These are phyloP conservation scores for Penicillium nordicum DNA, from an alignment of 2,329 filamentous ascomycete genomes.

Conservation along the genomic window DNA sequence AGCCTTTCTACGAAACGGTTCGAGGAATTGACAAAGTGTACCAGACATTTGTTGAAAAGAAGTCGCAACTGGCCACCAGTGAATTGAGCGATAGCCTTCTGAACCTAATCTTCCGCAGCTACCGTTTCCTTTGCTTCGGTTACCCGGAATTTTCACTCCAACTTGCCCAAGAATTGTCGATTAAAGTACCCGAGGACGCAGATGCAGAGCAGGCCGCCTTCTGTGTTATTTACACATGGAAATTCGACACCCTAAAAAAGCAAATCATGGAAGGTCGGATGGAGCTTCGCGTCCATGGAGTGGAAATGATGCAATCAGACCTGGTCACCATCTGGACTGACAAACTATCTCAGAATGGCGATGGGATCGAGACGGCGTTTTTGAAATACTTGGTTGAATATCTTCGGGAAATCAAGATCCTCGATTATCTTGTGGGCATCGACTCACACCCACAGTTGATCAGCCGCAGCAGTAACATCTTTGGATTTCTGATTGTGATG, in stretches of 20 bases:
- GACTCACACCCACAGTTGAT: constrained; percentile 92
- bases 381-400: constrained; percentile 67
- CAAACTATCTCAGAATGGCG: constrained; percentile 49
- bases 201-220: constrained; percentile 27
- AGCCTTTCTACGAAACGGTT: constrained; percentile 29
- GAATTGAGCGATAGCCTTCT: constrained; percentile 42
- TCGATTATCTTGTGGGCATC: constrained; percentile 83
- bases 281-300: constrained; percentile 79
- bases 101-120: constrained; percentile 30
- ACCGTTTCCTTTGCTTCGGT: constrained; percentile 30
- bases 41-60: constrained; percentile 41
- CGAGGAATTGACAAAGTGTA: constrained; percentile 36
- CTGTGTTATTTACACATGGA: constrained; percentile 57
- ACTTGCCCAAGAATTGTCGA: constrained; percentile 36
- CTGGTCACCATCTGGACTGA: constrained; percentile 65
- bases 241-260: constrained; percentile 64
- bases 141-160: constrained; percentile 32
- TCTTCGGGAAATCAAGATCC: constrained; percentile 65
- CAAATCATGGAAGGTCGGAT: constrained; percentile 82
- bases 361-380: constrained; percentile 45
- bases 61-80: constrained; percentile 41
- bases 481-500: constrained; percentile 82
- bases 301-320: constrained; percentile 68
- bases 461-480: constrained; percentile 72
- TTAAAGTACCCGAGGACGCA: constrained; percentile 32